Conservation (phyloP, 2,329 filamentous ascomycete species). For the Colletotrichum sp. region DNA sequence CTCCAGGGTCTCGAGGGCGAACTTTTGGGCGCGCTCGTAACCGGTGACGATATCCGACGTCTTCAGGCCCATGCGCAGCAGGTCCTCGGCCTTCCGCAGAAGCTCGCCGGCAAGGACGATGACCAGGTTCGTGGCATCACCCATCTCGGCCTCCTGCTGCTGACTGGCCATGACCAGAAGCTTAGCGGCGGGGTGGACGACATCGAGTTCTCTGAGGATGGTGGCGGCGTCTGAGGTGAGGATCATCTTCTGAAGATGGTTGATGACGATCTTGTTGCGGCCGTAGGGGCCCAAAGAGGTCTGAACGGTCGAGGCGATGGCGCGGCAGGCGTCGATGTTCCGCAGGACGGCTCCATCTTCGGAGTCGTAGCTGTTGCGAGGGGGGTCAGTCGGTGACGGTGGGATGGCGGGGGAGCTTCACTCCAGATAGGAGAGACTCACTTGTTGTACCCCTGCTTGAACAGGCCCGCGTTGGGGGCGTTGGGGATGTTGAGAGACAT, state of each 20-base stretch:
- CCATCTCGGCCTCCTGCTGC: constrained; percentile 99
- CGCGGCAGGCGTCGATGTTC: constrained; percentile 97
- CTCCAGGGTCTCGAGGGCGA: constrained; percentile 84
- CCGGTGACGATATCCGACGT: constrained; percentile 96
- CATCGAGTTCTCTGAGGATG: constrained; percentile 95
- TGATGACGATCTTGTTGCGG: constrained; percentile 99
- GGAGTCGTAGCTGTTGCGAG: constrained; percentile 80
- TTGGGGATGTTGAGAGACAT: constrained; percentile 98
- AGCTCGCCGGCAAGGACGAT: constrained; percentile 95
- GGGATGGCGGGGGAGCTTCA: constrained; percentile 20
- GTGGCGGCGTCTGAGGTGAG: constrained; percentile 97
- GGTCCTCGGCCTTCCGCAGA: constrained; percentile 94
- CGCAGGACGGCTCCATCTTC: constrained; percentile 98
- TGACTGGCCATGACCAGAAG: constrained; percentile 98
- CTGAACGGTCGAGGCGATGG: constrained; percentile 94
- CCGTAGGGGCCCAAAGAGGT: constrained; percentile 97
- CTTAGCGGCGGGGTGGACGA: constrained; percentile 97
- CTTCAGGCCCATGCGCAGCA: constrained; percentile 96
- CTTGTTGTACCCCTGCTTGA: constrained; percentile 97
- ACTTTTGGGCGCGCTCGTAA: constrained; percentile 93
- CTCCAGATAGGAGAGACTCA: constrained; percentile 50
- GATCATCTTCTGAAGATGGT: constrained; percentile 99
- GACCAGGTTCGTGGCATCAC: constrained; percentile 96
- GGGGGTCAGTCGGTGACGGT: constrained; percentile 34
- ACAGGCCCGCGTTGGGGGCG: constrained; percentile 90